Conservation (phyloP, 2,329 filamentous ascomycete genomes). For the Cercospora canescens region DNA sequence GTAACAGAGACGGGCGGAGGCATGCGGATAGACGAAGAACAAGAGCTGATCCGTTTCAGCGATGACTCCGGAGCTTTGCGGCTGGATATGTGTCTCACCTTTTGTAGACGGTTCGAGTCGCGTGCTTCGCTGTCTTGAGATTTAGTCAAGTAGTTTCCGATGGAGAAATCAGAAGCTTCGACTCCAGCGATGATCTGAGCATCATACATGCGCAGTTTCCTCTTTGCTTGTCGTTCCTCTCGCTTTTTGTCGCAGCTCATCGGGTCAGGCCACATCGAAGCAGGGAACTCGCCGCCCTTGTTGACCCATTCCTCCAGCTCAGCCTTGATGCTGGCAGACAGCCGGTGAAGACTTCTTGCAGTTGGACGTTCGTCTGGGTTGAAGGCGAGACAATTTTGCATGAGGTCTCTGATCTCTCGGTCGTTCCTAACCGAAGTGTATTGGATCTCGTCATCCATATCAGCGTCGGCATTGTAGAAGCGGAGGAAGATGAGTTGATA, state of each 20-base stretch:
- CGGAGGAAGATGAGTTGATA: slow-evolving; percentile 19
- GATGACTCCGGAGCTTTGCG: neutral
- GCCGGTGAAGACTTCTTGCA: neutral
- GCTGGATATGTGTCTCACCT: neutral
- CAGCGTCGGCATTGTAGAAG: neutral
- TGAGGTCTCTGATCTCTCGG: neutral
- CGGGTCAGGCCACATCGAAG: slow-evolving; percentile 10
- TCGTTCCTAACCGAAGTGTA: neutral
- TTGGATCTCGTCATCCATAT: slow-evolving; percentile 5
- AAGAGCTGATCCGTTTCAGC: neutral
- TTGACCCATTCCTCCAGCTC: slow-evolving; percentile 7
- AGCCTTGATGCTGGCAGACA: slow-evolving; percentile 5
- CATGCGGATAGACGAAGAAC: neutral
- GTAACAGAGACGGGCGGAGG: neutral
- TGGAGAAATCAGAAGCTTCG: neutral
- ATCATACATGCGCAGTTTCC: neutral
- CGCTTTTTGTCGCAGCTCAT: neutral
- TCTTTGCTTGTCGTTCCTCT: neutral
- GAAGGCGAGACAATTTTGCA: slow-evolving; percentile 8
- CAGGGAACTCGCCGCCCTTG: slow-evolving; percentile 1
- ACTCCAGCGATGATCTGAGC: neutral
- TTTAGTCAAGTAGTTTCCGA: neutral
- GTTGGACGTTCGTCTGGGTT: neutral
- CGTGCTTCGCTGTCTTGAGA: neutral
- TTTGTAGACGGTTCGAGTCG: neutral